Evolutionary conservation across 2,329 filamentous ascomycete species (phyloP).

Genomic region (Thermothelomyces thermophilus): DNA sequence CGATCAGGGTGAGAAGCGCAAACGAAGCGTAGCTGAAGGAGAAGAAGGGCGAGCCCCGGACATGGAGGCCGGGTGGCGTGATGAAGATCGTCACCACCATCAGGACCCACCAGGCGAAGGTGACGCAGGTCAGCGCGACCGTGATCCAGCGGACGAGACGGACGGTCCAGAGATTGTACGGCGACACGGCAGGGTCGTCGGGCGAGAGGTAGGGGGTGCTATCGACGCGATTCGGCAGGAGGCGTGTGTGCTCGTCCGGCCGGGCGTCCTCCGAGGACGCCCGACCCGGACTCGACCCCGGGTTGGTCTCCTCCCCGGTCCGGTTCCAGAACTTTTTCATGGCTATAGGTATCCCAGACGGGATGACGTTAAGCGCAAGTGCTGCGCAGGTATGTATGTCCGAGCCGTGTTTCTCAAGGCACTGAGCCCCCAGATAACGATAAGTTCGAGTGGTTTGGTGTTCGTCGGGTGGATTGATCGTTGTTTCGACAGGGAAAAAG

Average conservation of each 20-base stretch:
- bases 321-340: conserved; percentile 11
- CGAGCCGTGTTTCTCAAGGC: no score
- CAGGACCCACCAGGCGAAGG: conserved; percentile 88
- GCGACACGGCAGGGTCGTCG: conserved; percentile 79
- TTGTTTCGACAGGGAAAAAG: no score
- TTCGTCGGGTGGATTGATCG: no score
- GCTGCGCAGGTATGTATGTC: neutral
- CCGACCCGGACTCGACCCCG: neutral
- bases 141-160: conserved; percentile 73
- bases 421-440: no score
- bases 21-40: conserved; percentile 78
- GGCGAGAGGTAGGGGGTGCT: conserved; percentile 59
- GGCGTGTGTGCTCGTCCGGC: conserved; percentile 52
- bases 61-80: conserved; percentile 79
- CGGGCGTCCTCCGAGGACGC: conserved; percentile 27
- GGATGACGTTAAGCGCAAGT: conserved; percentile 3
- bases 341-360: neutral
- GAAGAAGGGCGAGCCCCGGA: conserved; percentile 86
- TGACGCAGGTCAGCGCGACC: conserved; percentile 65
- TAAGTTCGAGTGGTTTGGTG: no score
- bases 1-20: conserved; percentile 66
- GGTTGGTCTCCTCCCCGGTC: conserved; percentile 1
- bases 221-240: conserved; percentile 63
- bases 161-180: conserved; percentile 92
- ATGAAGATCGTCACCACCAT: conserved; percentile 86